Conservation (phyloP, 495 filamentous ascomycete species). For the Penicillium paxilli region DNA sequence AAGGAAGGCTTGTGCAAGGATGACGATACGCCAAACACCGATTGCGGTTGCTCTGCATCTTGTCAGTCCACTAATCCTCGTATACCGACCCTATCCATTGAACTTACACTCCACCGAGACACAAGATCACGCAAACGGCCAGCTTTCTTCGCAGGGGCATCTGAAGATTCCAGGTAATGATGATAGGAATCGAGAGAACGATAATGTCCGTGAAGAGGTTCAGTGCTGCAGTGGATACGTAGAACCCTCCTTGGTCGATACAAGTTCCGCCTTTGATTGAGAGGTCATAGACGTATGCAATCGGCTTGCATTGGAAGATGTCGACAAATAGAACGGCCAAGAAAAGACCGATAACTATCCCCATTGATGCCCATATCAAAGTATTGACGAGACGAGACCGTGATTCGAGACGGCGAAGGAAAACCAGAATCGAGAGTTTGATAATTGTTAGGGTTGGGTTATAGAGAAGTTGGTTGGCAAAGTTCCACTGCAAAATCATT, state of each 20-base stretch:
- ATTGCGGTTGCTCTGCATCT: conserved; percentile 52
- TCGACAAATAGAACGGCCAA: conserved; percentile 56
- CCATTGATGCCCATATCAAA: conserved; percentile 43
- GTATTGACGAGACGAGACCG: conserved; percentile 32
- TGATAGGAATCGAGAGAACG: conserved; percentile 46
- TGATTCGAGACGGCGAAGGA: conserved; percentile 49
- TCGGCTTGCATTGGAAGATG: conserved; percentile 56
- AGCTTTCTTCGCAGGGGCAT: conserved; percentile 45
- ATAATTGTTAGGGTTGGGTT: conserved; percentile 62
- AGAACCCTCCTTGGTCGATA: conserved; percentile 43
- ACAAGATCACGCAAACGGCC: conserved; percentile 43
- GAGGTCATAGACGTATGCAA: conserved; percentile 43
- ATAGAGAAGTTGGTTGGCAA: conserved; percentile 61
- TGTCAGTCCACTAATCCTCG: not conserved
- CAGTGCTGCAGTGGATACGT: conserved; percentile 40
- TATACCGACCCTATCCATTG: not conserved
- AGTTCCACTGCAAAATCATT: conserved; percentile 30
- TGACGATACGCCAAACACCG: conserved; percentile 30
- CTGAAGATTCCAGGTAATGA: conserved; percentile 47
- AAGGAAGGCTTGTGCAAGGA: conserved; percentile 23
- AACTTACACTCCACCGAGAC: conserved; percentile 42
- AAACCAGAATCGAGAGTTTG: conserved; percentile 55
- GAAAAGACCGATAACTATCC: conserved; percentile 52
- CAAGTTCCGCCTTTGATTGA: conserved; percentile 38
- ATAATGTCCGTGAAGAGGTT: conserved; percentile 50